Percentiles rank a stretch among this genome's conserved stretches.
These are phyloP conservation scores for Aureobasidium vineae DNA, from an alignment of 2,329 filamentous ascomycete genomes.

Conservation along the genomic window DNA sequence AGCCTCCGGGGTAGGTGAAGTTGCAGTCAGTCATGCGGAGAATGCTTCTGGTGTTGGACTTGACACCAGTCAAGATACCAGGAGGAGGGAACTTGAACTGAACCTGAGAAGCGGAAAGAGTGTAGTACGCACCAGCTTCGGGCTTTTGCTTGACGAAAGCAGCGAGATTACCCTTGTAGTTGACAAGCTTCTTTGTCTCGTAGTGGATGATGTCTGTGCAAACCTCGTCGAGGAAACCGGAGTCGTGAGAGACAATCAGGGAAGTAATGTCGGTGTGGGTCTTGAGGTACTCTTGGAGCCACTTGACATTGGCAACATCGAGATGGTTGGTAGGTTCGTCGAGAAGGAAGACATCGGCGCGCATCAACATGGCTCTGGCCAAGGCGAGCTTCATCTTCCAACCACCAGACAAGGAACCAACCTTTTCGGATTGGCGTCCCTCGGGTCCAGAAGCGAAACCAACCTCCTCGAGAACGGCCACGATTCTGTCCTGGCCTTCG, in stretches of 20 bases:
- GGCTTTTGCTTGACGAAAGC: conserved; percentile 86
- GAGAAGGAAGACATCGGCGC: conserved; percentile 90
- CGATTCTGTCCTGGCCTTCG: conserved; percentile 77
- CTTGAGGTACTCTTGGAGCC: conserved; percentile 94
- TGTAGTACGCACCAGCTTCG: conserved; percentile 98
- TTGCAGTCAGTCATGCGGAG: conserved; percentile 91
- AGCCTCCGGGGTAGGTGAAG: conserved; percentile 86
- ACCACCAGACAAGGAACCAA: conserved; percentile 92
- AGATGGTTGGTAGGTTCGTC: conserved; percentile 99
- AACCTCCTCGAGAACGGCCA: conserved; percentile 80
- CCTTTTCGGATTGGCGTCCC: conserved; percentile 82
- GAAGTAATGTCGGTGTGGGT: conserved; percentile 95
- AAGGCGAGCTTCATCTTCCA: conserved; percentile 99
- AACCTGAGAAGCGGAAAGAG: conserved; percentile 78
- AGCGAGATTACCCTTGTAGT: conserved; percentile 78
- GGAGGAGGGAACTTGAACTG: conserved; percentile 98
- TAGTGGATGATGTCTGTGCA: conserved; percentile 99
- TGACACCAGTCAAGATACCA: conserved; percentile 90
- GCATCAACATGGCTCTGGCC: conserved; percentile 93
- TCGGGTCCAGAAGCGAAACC: conserved; percentile 90
- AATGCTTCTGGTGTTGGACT: conserved; percentile 90
- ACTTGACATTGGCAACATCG: conserved; percentile 93
- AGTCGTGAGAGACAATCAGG: conserved; percentile 98
- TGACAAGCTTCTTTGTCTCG: conserved; percentile 91
- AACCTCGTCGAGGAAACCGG: conserved; percentile 91